phyloP scores from a whole-genome alignment of 768 basidiomycete species.

The Boletus edulis region DNA sequence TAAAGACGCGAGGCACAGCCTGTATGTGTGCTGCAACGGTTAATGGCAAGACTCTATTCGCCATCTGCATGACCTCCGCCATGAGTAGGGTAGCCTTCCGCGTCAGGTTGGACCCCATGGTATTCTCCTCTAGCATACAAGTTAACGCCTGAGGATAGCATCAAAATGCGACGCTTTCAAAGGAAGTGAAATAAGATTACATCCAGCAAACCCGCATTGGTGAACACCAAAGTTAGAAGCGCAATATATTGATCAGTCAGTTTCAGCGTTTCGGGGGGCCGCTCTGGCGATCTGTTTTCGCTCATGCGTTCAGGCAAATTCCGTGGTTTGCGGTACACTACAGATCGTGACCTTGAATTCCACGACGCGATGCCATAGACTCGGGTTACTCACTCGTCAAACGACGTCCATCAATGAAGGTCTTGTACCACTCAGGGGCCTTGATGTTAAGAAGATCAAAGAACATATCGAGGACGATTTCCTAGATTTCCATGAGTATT shows the following conservation, averaged over 20 bases:
- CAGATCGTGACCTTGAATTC: neutral
- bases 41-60: conserved; percentile 83
- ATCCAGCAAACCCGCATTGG: conserved; percentile 85
- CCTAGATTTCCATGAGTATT: conserved; percentile 48
- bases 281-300: conserved; percentile 45
- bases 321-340: conserved; percentile 66
- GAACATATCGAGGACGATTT: conserved; percentile 91
- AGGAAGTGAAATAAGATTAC: conserved; percentile 41
- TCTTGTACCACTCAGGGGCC: conserved; percentile 88
- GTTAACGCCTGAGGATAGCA: conserved; percentile 64
- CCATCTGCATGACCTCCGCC: conserved; percentile 86
- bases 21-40: conserved; percentile 82
- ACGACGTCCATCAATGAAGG: conserved; percentile 85
- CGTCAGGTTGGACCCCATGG: conserved; percentile 67
- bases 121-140: conserved; percentile 79
- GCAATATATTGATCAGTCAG: conserved; percentile 93
- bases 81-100: conserved; percentile 90
- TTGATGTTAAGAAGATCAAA: conserved; percentile 92
- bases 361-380: neutral
- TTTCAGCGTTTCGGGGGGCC: conserved; percentile 58
- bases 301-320: conserved; percentile 30
- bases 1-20: conserved; percentile 82
- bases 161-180: conserved; percentile 3
- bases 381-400: conserved; percentile 66
- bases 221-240: conserved; percentile 77